Conservation (phyloP, 1,284 basidiomycete species). For the Afroboletus lepidellus region DNA sequence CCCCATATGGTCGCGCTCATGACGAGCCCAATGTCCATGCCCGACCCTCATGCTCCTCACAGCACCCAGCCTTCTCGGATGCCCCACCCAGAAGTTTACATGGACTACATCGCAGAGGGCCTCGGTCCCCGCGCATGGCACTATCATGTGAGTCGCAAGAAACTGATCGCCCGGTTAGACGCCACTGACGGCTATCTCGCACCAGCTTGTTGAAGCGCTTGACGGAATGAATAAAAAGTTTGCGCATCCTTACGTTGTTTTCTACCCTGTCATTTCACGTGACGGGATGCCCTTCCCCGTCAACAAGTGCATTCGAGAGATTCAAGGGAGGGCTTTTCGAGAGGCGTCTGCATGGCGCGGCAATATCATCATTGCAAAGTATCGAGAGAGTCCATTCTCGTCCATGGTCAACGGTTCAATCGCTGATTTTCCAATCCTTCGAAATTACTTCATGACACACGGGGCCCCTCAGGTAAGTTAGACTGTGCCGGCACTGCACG, state of each 20-base stretch:
- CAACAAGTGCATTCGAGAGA: constrained; percentile 70
- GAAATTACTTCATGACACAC: constrained; percentile 72
- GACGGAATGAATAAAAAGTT: constrained; percentile 78
- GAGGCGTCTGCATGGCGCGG: constrained; percentile 72
- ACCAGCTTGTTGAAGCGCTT: constrained; percentile 66
- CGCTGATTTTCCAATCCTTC: constrained; percentile 76
- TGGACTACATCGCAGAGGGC: constrained; percentile 79
- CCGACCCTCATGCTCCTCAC: constrained; percentile 45
- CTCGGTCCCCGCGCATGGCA: constrained; percentile 67
- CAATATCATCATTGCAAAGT: constrained; percentile 74
- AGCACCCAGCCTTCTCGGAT: constrained; percentile 47
- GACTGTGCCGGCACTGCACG: constrained; percentile 20
- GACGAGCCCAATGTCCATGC: constrained; percentile 57
- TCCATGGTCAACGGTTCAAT: constrained; percentile 71
- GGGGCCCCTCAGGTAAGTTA: constrained; percentile 41
- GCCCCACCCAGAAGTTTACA: constrained; percentile 78
- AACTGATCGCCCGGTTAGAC: constrained; percentile 7
- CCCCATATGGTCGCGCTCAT: constrained; percentile 68
- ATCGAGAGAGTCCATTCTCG: constrained; percentile 63
- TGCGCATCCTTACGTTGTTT: constrained; percentile 72
- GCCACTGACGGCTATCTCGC: constrained; percentile 19
- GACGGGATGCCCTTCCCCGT: constrained; percentile 77
- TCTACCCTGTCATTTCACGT: constrained; percentile 69
- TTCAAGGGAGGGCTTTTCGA: constrained; percentile 59
- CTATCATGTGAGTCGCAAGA: constrained; percentile 52